Percentiles rank a stretch among this genome's conserved stretches.
Conservation (phyloP, 2,329 filamentous ascomycete genomes). For the Sclerotinia nivalis region DNA sequence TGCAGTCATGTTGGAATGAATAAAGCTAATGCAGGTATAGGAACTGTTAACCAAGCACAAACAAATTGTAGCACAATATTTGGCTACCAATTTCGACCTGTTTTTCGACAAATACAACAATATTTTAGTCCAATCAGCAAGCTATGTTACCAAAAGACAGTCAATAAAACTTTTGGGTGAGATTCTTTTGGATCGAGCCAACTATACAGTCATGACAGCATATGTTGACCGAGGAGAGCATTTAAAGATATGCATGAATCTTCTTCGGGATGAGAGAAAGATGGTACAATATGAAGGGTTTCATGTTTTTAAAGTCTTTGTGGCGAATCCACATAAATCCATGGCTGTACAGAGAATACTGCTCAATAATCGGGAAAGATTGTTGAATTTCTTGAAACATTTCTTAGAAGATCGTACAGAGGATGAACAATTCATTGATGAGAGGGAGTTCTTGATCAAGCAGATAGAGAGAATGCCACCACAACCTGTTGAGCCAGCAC, state of each 20-base stretch:
- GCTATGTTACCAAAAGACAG: conserved; percentile 96
- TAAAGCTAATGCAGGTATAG: conserved; percentile 49
- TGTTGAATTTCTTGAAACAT: conserved; percentile 83
- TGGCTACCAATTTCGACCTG: conserved; percentile 84
- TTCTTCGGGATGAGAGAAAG: conserved; percentile 90
- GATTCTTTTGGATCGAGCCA: conserved; percentile 88
- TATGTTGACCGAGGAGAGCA: conserved; percentile 96
- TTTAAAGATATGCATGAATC: conserved; percentile 97
- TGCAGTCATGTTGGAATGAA: background rate
- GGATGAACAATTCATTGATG: conserved; percentile 97
- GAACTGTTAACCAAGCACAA: conserved; percentile 96
- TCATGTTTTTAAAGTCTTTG: conserved; percentile 99
- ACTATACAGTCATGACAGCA: conserved; percentile 97
- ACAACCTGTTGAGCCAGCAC: conserved; percentile 50
- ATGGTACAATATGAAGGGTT: conserved; percentile 99
- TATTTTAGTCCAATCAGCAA: conserved; percentile 84
- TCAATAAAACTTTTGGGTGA: conserved; percentile 97
- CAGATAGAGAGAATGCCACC: conserved; percentile 76
- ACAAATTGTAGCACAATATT: conserved; percentile 81
- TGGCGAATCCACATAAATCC: conserved; percentile 98
- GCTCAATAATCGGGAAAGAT: conserved; percentile 91
- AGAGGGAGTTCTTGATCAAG: conserved; percentile 95
- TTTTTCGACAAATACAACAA: conserved; percentile 94
- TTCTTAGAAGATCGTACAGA: conserved; percentile 95
- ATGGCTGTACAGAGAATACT: conserved; percentile 92